Evolutionary conservation across 371 early-diverging fungal species (phyloP).

Genomic region (Apophysomyces trapeziformis): DNA sequence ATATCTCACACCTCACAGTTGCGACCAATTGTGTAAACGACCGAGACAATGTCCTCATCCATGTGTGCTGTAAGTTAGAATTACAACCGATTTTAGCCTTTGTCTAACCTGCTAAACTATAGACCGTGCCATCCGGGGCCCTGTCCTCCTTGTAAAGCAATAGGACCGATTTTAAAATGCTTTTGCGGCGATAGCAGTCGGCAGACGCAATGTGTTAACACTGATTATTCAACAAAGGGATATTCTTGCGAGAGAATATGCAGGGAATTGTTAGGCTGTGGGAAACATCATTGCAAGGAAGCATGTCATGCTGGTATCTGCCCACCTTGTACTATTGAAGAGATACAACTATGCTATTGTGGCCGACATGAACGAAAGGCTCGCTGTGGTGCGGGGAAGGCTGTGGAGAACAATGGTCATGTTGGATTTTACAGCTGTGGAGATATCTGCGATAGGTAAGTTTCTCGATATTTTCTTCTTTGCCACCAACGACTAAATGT

Average conservation of each 20-base stretch:
- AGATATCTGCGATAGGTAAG: constrained; percentile 62
- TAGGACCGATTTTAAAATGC: constrained; percentile 78
- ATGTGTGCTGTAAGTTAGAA: constrained; percentile 61
- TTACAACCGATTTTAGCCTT: background rate
- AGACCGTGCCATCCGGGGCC: constrained; percentile 94
- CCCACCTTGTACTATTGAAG: constrained; percentile 61
- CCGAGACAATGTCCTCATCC: constrained; percentile 68
- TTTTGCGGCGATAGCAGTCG: constrained; percentile 76
- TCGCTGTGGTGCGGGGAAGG: constrained; percentile 64
- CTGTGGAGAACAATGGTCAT: constrained; percentile 35
- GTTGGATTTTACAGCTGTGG: constrained; percentile 68
- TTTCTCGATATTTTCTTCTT: constrained; percentile 21
- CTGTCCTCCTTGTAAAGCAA: constrained; percentile 86
- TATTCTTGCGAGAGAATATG: constrained; percentile 72
- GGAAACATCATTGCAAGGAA: constrained; percentile 67
- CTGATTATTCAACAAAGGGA: constrained; percentile 61
- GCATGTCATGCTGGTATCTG: constrained; percentile 76
- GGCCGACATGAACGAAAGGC: constrained; percentile 62
- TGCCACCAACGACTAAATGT: constrained; percentile 20
- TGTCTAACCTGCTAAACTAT: background rate
- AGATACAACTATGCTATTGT: constrained; percentile 73
- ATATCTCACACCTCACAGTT: constrained; percentile 82
- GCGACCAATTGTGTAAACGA: constrained; percentile 77
- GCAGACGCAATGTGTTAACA: constrained; percentile 73
- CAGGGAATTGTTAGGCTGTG: constrained; percentile 74